Conservation (phyloP, 257 asterid species). For the Eustoma russellianum region DNA sequence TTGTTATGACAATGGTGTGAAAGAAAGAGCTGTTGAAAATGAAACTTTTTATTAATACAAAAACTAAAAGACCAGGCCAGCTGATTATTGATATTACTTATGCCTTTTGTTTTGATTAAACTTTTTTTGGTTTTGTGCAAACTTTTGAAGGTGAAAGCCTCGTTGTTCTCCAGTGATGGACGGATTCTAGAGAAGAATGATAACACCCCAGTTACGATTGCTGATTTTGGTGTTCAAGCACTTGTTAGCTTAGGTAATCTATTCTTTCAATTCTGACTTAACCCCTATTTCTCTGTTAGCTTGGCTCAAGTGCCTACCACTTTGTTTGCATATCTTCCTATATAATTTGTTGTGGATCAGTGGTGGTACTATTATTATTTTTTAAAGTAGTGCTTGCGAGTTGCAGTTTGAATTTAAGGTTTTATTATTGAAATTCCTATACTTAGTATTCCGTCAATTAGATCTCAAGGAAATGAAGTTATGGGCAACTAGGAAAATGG, state of each 20-base stretch:
- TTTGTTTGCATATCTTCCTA: too few species aligned
- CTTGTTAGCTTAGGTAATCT: constrained; percentile 77
- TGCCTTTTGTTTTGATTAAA: not conserved
- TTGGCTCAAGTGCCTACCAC: too few species aligned
- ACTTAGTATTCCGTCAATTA: too few species aligned
- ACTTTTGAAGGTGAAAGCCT: constrained; percentile 55
- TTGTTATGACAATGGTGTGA: not conserved
- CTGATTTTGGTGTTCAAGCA: constrained; percentile 98
- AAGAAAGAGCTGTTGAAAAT: not conserved
- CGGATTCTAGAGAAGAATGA: constrained; percentile 57
- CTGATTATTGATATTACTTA: not conserved
- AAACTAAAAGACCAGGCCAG: not conserved
- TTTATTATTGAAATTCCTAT: too few species aligned
- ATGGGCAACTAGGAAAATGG: too few species aligned
- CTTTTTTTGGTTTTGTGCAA: not conserved
- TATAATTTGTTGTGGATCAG: too few species aligned
- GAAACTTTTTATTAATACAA: not conserved
- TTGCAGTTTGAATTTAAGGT: too few species aligned
- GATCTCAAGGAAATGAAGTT: too few species aligned
- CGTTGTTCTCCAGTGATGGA: constrained; percentile 55
- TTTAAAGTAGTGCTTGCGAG: too few species aligned
- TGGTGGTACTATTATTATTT: too few species aligned
- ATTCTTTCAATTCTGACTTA: not conserved
- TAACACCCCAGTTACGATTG: constrained; percentile 85
- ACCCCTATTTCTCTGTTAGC: not conserved